Base-by-base conservation (phyloP, 2,329 filamentous ascomycete species). In the Beauveria pseudobassiana region DNA sequence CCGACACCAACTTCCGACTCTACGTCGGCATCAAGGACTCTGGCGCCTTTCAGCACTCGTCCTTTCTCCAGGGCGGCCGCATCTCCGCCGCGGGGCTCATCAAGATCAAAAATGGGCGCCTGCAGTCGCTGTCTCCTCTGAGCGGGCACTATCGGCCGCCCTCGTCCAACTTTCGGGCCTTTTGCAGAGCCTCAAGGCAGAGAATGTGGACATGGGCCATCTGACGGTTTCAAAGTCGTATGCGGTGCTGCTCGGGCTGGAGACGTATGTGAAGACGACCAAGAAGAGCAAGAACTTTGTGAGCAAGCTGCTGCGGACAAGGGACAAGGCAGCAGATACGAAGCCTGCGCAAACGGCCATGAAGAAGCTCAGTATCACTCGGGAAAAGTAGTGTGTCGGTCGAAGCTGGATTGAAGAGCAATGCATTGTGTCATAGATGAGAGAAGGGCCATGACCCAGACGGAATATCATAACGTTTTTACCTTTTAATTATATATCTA, bases 1-100 rank as follows among this genome's bases (percentile, higher is more conserved):
- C 89, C 26, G 92, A 96, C 74, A 93, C 90, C 1, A 88, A 84
- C 1, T 95, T 93, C 72, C 85, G 90, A 1, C 79, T 96, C 0
- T 96, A 96, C 72, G 86, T 96, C 40, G 92, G 92, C 53, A 95
- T 96, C 77, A 96, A 97, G 70, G 86, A 90, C 72, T 88, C 87
- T 4, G 93, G 93, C 12, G 86, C 89, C 5, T 97, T 97, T 69
- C 93, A 96, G 69, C 93, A 96, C 74, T 93, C 88, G 14, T 95
- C 90, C 0, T 96, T 97, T 69, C 80, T 96, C 1, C 89, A 93
- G 64, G 93, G 92, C 26, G 83, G 87, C 10, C 85, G 92, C 14
- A 92, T 96, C 58, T 85, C 87, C 0, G 87, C 92, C 0, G 93
- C 93, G 4, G 93, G 93, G 0, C 78, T 93, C 28, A 91, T 96